Base-by-base conservation (phyloP, 2,329 filamentous ascomycete species). In the Aspergillus puulaauensis region DNA sequence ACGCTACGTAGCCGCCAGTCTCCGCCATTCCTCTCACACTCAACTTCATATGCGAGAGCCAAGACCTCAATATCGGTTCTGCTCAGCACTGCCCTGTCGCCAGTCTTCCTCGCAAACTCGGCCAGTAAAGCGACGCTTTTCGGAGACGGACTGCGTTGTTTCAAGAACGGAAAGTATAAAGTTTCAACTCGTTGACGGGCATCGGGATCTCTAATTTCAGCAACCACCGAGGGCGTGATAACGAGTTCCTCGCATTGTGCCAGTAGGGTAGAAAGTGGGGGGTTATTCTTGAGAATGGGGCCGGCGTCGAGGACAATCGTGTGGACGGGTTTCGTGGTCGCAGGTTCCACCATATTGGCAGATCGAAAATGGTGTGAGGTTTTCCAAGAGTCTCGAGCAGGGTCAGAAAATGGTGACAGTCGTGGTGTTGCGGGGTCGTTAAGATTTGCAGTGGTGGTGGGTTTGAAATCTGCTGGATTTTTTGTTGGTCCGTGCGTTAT, bases 211-310 rank as follows among this genome's bases (percentile, higher is more conserved):
- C 90, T 80, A 64, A 96, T 96, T 79, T 99, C 95, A 52, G 86
- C 83, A 31, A 98, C 81, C 56, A 99, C 91, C 7, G 89, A 87
- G 0, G 93, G 92, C 0, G 93, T 90, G 1, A 92, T 97, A 68
- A 92, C 86, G 43, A 97, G 82, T 58, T 83, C 80, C 68, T 95
- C 88, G 48, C 91, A 87, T 71, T 91, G 87, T 39, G 85, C 83
- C 52, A 96, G 80, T 11, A 99, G 85, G 0, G 90, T 91, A 46
- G 91, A 96, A 23, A 95, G 85, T 11, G 90, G 81, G 12, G 93
- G 91, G 63, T 95, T 89, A 77, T 97, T 97, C 72, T 93, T 93
- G 74, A 99, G 93, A 60, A 99, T 86, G 7, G 93, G 92, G 24
- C 93, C 93, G 3, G 95, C 90, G 72, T 99, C 95, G 64, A 99